Evolutionary conservation across 768 basidiomycete species (phyloP).

Genomic region (Fistulinella prunicolor): DNA sequence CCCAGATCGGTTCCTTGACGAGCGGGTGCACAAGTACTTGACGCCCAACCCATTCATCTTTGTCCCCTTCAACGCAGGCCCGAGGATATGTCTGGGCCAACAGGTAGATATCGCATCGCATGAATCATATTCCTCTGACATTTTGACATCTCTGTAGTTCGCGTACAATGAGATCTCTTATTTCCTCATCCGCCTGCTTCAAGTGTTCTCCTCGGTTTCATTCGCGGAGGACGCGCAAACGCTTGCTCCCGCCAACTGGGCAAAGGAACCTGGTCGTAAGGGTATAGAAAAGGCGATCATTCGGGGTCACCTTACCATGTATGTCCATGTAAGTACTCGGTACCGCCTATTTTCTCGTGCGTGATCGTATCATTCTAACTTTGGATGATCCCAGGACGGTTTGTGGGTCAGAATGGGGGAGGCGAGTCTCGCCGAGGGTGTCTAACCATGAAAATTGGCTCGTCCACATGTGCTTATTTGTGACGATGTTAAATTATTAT

Average conservation of each 20-base stretch:
- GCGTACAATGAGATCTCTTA: slow-evolving; percentile 66
- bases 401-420: slow-evolving; percentile 28
- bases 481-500: too few relatives aligned
- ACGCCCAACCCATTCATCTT: slow-evolving; percentile 65
- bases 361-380: not conserved
- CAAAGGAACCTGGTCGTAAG: slow-evolving; percentile 30
- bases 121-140: not conserved
- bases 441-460: not conserved
- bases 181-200: slow-evolving; percentile 58
- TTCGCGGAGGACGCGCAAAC: slow-evolving; percentile 46
- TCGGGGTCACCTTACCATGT: slow-evolving; percentile 54
- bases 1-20: slow-evolving; percentile 64
- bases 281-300: slow-evolving; percentile 46
- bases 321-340: slow-evolving; percentile 36
- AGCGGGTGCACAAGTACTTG: slow-evolving; percentile 50
- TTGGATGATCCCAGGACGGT: slow-evolving; percentile 11
- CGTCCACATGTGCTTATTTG: too few relatives aligned
- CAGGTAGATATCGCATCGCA: slow-evolving; percentile 25
- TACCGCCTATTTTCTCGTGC: too few relatives aligned
- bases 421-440: not conserved
- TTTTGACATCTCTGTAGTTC: slow-evolving; percentile 39
- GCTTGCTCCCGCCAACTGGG: slow-evolving; percentile 47
- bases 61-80: slow-evolving; percentile 66
- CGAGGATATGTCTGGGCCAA: slow-evolving; percentile 59
- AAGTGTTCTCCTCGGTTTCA: slow-evolving; percentile 45